Conservation (phyloP, 1,284 basidiomycete species). For the Omphalotus olearius region DNA sequence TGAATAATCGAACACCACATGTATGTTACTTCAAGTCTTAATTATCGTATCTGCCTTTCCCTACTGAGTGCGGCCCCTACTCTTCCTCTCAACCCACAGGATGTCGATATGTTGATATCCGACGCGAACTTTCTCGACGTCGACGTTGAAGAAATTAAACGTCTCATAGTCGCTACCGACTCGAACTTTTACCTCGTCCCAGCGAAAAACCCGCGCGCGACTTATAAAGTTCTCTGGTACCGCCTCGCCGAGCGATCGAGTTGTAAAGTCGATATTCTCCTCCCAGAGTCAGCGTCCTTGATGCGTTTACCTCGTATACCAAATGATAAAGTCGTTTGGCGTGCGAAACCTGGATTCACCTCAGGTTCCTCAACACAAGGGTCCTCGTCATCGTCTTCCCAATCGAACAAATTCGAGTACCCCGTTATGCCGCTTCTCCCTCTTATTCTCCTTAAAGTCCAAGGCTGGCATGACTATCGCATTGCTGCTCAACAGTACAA, state of each 20-base stretch:
- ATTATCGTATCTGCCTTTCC: too few species aligned
- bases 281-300: conserved; percentile 29
- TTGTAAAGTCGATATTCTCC: conserved; percentile 52
- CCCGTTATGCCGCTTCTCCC: conserved; percentile 42
- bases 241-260: conserved; percentile 18
- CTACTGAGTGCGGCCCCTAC: not conserved
- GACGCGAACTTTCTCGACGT: conserved; percentile 3
- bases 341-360: too few species aligned
- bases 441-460: conserved; percentile 45
- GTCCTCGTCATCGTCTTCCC: not conserved
- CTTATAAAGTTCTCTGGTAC: conserved; percentile 45
- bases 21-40: conserved; percentile 17
- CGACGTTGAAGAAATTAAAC: conserved; percentile 37
- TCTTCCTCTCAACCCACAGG: conserved; percentile 27
- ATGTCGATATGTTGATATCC: conserved; percentile 46
- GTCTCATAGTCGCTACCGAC: conserved; percentile 28
- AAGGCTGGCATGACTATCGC: conserved; percentile 46
- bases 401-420: not conserved
- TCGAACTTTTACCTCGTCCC: conserved; percentile 36
- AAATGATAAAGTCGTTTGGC: too few species aligned
- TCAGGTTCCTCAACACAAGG: too few species aligned
- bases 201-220: conserved; percentile 33
- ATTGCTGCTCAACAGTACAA: conserved; percentile 27
- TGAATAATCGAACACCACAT: conserved; percentile 18
- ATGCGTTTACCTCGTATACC: conserved; percentile 41